phyloP scores from a whole-genome alignment of 805 yeast species.

The Suhomyces sp. region DNA sequence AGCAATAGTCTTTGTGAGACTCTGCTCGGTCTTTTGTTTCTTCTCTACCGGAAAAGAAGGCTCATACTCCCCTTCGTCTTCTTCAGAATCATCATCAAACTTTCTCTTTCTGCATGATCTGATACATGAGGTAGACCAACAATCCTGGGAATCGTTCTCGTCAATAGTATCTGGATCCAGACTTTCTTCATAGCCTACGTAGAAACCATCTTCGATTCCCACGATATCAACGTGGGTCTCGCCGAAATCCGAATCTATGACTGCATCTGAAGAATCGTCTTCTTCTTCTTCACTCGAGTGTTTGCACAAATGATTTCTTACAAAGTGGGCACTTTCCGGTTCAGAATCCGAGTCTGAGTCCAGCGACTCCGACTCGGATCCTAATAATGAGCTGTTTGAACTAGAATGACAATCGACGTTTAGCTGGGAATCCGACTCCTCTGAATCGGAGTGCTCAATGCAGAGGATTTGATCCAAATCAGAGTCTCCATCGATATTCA shows the following conservation, averaged over 20 bases:
- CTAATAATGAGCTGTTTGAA: not conserved
- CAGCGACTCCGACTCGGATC: not conserved
- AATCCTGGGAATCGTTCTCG: not conserved
- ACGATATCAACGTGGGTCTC: not conserved
- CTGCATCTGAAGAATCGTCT: constrained; percentile 3
- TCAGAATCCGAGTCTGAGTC: not conserved
- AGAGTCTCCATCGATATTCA: not conserved
- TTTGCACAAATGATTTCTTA: not conserved
- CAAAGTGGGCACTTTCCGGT: not conserved
- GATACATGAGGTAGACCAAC: not conserved
- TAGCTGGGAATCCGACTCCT: not conserved
- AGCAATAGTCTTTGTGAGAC: constrained; percentile 14
- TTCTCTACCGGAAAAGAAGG: constrained; percentile 7
- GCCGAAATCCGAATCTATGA: constrained; percentile 2
- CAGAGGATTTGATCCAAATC: not conserved
- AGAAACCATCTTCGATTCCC: not conserved
- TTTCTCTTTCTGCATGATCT: constrained; percentile 3
- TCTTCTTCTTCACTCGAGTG: constrained; percentile 5
- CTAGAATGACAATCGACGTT: not conserved
- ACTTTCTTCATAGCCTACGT: not conserved
- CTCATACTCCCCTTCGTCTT: constrained; percentile 2
- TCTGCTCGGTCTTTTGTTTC: constrained; percentile 11
- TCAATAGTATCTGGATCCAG: not conserved
- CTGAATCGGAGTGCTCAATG: not conserved
- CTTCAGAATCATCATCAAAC: constrained; percentile 6